These are phyloP conservation scores for Aspergillus udagawae DNA, from an alignment of 2,329 filamentous ascomycete genomes.

Conservation along the genomic window DNA sequence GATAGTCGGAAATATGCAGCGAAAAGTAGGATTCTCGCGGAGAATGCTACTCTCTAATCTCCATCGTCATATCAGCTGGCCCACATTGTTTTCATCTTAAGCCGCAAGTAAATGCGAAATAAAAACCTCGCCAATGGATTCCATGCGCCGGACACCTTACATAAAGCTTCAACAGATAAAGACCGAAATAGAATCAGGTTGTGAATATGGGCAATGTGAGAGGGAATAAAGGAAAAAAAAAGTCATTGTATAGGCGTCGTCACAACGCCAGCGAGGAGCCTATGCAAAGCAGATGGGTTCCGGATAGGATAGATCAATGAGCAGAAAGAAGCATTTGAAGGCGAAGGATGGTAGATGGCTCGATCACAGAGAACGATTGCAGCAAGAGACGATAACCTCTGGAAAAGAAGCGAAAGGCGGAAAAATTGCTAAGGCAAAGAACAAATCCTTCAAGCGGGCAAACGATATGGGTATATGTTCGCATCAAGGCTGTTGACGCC, in stretches of 20 bases:
- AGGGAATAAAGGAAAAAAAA: constrained; percentile 1
- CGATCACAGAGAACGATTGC: constrained; percentile 3
- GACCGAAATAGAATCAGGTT: constrained; percentile 18
- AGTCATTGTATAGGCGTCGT: constrained; percentile 9
- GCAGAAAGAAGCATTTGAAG: neutral
- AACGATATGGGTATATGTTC: constrained; percentile 25
- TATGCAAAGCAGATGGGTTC: constrained; percentile 11
- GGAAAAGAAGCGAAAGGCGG: neutral
- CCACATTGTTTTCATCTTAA: constrained; percentile 14
- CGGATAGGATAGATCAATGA: no score
- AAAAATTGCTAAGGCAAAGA: constrained; percentile 11
- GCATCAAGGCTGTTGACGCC: constrained; percentile 25
- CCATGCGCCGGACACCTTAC: constrained; percentile 25
- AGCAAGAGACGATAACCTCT: constrained; percentile 2
- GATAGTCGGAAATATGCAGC: constrained; percentile 4
- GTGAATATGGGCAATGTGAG: constrained; percentile 6
- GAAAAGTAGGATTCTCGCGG: neutral
- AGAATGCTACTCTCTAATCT: constrained; percentile 7
- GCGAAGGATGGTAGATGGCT: neutral
- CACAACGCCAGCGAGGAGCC: constrained; percentile 14
- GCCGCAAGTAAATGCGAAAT: constrained; percentile 13
- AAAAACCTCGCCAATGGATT: constrained; percentile 14
- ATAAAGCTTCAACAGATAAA: constrained; percentile 15
- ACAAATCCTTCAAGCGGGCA: constrained; percentile 19
- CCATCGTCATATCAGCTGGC: constrained; percentile 6